Conservation (phyloP, 2,329 filamentous ascomycete species). For the Scleromitrula shiraiana region DNA sequence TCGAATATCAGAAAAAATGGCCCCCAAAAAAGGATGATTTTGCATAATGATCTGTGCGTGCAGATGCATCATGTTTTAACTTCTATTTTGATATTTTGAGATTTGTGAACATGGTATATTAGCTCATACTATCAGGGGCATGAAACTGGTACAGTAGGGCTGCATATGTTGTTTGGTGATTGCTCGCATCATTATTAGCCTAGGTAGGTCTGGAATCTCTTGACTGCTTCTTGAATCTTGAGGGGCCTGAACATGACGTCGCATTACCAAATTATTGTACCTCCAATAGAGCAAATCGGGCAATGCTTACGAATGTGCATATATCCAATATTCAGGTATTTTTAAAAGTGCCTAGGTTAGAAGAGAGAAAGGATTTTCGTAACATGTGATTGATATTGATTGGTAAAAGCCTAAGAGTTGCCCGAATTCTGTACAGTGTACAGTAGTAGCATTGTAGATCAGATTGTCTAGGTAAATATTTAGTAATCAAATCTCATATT, state of each 20-base stretch:
- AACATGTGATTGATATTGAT: too few relatives aligned
- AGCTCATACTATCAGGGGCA: background rate
- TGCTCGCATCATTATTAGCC: too few relatives aligned
- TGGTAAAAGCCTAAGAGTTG: too few relatives aligned
- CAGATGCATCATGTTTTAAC: background rate
- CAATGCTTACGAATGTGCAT: constrained; percentile 3
- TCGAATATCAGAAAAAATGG: background rate
- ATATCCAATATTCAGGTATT: background rate
- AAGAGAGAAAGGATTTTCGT: background rate
- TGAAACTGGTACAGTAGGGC: constrained; percentile 4
- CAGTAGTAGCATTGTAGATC: too few relatives aligned
- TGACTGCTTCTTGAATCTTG: too few relatives aligned
- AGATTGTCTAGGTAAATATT: too few relatives aligned
- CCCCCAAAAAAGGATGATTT: background rate
- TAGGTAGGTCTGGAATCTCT: too few relatives aligned
- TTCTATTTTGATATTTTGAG: constrained; percentile 4
- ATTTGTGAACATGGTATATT: constrained; percentile 2
- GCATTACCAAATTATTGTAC: constrained; percentile 1
- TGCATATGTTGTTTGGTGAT: constrained; percentile 4
- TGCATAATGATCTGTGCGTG: constrained; percentile 3
- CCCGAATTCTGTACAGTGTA: too few relatives aligned
- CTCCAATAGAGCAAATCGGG: background rate
- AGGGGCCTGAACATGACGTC: background rate
- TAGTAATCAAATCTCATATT: background rate
- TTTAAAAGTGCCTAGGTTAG: too few relatives aligned